Evolutionary conservation across 2,329 filamentous ascomycete genomes (phyloP).

Genomic region (Arthrobotrys sphaeroides): DNA sequence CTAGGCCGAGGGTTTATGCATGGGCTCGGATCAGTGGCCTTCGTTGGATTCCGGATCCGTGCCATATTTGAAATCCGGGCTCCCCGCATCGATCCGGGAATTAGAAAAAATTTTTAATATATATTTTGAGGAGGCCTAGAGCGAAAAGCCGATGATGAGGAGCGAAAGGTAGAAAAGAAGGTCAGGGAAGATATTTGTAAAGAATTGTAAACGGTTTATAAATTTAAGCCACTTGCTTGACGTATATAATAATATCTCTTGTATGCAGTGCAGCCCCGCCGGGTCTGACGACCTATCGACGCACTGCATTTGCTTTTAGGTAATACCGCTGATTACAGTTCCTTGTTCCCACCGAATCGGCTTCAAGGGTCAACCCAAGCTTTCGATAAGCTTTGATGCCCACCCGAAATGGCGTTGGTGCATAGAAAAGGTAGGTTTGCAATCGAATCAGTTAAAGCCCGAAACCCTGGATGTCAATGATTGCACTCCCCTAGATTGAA

Average conservation of each 20-base stretch:
- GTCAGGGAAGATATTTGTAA: too few relatives aligned
- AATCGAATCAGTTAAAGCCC: background rate
- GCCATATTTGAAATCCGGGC: constrained; percentile 1
- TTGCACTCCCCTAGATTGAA: too few relatives aligned
- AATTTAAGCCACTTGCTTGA: too few relatives aligned
- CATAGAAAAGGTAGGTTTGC: constrained; percentile 33
- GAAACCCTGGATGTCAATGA: constrained; percentile 6
- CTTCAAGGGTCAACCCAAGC: constrained; percentile 3
- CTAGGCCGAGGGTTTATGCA: background rate
- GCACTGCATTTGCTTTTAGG: background rate
- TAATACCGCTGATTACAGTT: background rate
- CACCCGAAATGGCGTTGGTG: constrained; percentile 11
- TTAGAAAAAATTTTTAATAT: background rate
- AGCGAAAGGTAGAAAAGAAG: too few relatives aligned
- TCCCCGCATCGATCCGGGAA: background rate
- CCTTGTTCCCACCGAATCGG: constrained; percentile 2
- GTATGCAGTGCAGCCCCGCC: too few relatives aligned
- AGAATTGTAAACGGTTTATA: too few relatives aligned
- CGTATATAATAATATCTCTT: too few relatives aligned
- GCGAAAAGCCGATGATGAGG: too few relatives aligned
- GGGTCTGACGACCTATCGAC: background rate
- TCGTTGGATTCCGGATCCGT: constrained; percentile 4
- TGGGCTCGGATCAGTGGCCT: background rate
- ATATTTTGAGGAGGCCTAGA: too few relatives aligned
- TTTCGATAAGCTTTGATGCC: constrained; percentile 32